Conservation (phyloP, 139 green algal genomes). For the Chlorella vulgaris region DNA sequence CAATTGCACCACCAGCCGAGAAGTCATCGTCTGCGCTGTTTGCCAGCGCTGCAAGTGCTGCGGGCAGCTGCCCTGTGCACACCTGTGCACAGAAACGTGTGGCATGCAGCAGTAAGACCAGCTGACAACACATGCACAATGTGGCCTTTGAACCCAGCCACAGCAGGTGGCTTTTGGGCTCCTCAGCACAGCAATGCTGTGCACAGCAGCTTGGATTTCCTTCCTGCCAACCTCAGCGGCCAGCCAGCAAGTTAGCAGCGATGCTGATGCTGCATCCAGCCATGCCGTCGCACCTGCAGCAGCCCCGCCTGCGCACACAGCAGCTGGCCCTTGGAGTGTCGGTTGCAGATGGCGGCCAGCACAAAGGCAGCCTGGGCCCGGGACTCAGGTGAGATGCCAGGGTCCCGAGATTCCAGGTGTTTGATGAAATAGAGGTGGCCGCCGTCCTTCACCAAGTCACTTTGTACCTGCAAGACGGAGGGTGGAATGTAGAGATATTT, state of each 20-base stretch:
- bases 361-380: slow-evolving; percentile 88
- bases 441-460: slow-evolving; percentile 95
- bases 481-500: not conserved
- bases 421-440: slow-evolving; percentile 98
- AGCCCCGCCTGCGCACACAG: slow-evolving; percentile 52
- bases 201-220: too few species aligned
- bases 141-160: too few species aligned
- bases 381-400: slow-evolving; percentile 38
- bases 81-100: slow-evolving; percentile 12
- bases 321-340: slow-evolving; percentile 66
- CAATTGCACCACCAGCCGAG: not conserved
- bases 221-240: not conserved
- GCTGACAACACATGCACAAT: not conserved
- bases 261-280: not conserved
- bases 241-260: not conserved
- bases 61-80: slow-evolving; percentile 29
- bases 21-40: not conserved
- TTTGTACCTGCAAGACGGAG: slow-evolving; percentile 47
- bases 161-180: not conserved
- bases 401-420: slow-evolving; percentile 81
- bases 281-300: slow-evolving; percentile 43
- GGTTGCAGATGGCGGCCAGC: slow-evolving; percentile 89
- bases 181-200: not conserved
- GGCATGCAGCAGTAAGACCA: not conserved
- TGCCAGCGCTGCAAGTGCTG: slow-evolving; percentile 14